Conservation (phyloP, 352 stramenopile genomes). For the Phytophthora boehmeriae region DNA sequence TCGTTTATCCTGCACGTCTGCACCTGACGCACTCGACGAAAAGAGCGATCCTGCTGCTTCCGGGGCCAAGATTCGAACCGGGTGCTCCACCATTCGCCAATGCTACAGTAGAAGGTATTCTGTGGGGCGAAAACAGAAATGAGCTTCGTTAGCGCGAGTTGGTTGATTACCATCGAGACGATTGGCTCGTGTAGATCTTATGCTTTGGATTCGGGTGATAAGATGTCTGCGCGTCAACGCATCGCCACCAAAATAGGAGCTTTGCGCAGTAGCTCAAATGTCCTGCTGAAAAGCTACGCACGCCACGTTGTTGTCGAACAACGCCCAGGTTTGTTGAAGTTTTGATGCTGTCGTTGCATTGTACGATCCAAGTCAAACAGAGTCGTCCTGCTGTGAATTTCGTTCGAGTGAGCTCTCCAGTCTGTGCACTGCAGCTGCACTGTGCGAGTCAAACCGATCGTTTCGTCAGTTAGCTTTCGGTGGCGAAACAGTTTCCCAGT, state of each 20-base stretch:
- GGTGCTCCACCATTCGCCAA: constrained; percentile 14
- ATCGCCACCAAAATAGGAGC: background rate
- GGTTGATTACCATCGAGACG: no score
- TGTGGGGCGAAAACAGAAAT: background rate
- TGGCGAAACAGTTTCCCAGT: constrained; percentile 25
- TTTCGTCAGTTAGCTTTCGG: background rate
- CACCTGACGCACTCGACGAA: background rate
- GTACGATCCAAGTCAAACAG: constrained; percentile 1
- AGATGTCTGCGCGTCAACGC: background rate
- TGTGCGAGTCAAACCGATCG: no score
- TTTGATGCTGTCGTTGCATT: constrained; percentile 23
- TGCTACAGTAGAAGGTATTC: background rate
- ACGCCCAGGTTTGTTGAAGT: constrained; percentile 27
- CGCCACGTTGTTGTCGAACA: no score
- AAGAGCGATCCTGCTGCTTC: constrained; percentile 8
- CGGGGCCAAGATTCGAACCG: background rate
- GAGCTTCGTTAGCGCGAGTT: background rate
- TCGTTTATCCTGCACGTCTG: constrained; percentile 14
- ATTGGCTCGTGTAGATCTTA: background rate
- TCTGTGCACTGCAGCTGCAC: background rate
- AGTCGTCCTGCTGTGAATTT: constrained; percentile 16
- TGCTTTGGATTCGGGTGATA: background rate
- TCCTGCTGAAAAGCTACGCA: no score
- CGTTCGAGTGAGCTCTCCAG: constrained; percentile 16
- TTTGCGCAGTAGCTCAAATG: no score